Evolutionary conservation across 805 yeast genomes (phyloP), one percentile per base, ranked within the genome.

Genomic region (Nakazawaea molendinolei): DNA sequence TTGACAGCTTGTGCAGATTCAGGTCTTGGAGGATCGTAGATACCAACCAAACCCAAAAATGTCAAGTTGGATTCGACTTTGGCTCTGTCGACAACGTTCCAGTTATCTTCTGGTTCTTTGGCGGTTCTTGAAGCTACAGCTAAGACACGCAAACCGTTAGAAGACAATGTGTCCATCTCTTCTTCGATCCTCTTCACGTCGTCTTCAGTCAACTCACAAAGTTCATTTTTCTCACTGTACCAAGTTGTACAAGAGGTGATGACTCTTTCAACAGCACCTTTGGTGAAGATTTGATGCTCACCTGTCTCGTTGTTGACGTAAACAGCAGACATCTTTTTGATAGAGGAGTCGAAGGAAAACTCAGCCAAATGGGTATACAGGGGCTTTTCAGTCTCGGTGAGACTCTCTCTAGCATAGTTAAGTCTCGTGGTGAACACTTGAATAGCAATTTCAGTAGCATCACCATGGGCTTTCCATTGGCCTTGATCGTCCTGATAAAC

Each of bases 371-470:
- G 78, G n/a, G 52, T 49, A 43, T 53, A 65, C 13, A 47, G 33
- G 5, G 52, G 57, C 2, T 47, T 50, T 7, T 45, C 53, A 22
- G 61, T 69, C 21, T 66, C 65, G 9, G 69, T 61, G 43, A 69
- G 51, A 8, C 46, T 46, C 10, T 62, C 61, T 48, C 83, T 67
- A 16, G 69, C 67, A 42, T 58, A 63, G 21, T 67, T 69, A 42
- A 79, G 60, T 48, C 87, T 71, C 9, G 76, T 60, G 16, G 79
- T 71, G 51, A 81, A 83, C 1, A 85, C 90, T 50, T 84, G 90
- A 43, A 86, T 79, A 3, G 95, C 94, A 49, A 82, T 78, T 60
- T 86, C 95, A 3, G 95, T 86, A 28, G 95, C 90, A 52, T 86
- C 95, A 41, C 95, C 95, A 51, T 77, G 79, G 8, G 86, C 87